Conservation (phyloP, 75 land plant genomes). For the Pseudotsuga menziesii region DNA sequence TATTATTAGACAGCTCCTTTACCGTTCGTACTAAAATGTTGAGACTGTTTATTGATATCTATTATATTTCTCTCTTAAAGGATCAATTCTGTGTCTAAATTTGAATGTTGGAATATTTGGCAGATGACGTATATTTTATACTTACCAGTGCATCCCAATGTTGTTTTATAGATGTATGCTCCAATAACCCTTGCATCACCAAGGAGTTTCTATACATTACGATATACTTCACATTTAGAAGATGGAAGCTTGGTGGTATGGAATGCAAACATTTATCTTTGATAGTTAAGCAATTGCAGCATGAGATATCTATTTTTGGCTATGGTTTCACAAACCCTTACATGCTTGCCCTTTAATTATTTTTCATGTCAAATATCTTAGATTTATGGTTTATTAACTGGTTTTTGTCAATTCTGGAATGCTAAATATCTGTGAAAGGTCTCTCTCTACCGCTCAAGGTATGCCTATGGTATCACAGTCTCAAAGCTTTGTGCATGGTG, state of each 20-base stretch:
- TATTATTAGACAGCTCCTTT: neutral
- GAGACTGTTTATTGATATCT: neutral
- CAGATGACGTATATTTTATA: neutral
- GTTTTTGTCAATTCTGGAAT: neutral
- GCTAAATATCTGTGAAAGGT: slow-evolving; percentile 37
- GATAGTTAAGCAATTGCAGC: neutral
- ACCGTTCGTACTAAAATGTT: neutral
- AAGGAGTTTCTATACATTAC: slow-evolving; percentile 36
- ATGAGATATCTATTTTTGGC: neutral
- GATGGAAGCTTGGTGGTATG: slow-evolving; percentile 46
- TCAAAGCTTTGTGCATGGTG: slow-evolving; percentile 30
- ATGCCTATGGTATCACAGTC: slow-evolving; percentile 16
- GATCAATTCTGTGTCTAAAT: no score
- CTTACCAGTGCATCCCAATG: neutral
- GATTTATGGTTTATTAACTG: neutral
- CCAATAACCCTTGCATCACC: slow-evolving; percentile 44
- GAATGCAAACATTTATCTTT: neutral
- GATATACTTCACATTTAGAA: slow-evolving; percentile 35
- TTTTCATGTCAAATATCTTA: neutral
- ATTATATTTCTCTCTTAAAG: no score
- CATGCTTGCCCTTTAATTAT: neutral
- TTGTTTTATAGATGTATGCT: slow-evolving; percentile 35
- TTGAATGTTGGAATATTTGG: slow-evolving; percentile 14
- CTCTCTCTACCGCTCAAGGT: slow-evolving; percentile 21
- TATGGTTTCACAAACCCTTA: neutral